Evolutionary conservation across 208 protist genomes (phyloP).

Genomic region (Trypanosoma boissoni): DNA sequence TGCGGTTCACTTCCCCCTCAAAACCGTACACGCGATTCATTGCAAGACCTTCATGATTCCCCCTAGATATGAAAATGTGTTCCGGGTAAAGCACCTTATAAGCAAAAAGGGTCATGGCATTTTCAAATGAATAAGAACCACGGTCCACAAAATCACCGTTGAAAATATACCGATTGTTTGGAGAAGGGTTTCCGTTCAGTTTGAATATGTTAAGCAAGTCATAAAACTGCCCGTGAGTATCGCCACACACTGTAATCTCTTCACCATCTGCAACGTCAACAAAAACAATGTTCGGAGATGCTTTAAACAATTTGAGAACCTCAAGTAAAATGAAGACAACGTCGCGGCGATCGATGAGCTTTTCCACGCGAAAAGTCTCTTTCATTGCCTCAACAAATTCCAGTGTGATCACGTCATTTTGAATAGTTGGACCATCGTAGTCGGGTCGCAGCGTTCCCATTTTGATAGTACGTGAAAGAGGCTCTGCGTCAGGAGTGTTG

Average conservation of each 20-base stretch:
- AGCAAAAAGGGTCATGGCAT: constrained; percentile 94
- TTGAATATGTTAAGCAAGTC: constrained; percentile 98
- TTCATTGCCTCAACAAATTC: constrained; percentile 83
- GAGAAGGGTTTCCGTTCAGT: constrained; percentile 79
- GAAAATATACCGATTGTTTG: constrained; percentile 94
- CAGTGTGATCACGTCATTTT: constrained; percentile 58
- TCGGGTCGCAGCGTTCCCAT: constrained; percentile 52
- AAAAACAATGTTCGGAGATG: constrained; percentile 82
- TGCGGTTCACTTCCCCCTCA: constrained; percentile 96
- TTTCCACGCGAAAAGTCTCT: constrained; percentile 74
- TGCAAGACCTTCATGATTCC: constrained; percentile 95
- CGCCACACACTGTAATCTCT: constrained; percentile 97
- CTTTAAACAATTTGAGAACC: constrained; percentile 71
- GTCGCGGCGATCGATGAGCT: constrained; percentile 82
- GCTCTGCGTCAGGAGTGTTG: constrained; percentile 69
- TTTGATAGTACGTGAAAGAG: constrained; percentile 74
- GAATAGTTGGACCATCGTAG: constrained; percentile 79
- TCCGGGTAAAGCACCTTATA: constrained; percentile 97
- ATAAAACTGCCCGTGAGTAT: constrained; percentile 99
- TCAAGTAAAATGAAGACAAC: constrained; percentile 86
- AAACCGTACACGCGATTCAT: constrained; percentile 99
- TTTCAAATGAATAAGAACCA: constrained; percentile 96
- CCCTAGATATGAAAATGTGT: constrained; percentile 93
- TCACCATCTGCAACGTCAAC: constrained; percentile 83
- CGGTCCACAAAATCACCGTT: constrained; percentile 97